Conservation (phyloP, 2,329 filamentous ascomycete species). For the Chaetomiaceae sp. region DNA sequence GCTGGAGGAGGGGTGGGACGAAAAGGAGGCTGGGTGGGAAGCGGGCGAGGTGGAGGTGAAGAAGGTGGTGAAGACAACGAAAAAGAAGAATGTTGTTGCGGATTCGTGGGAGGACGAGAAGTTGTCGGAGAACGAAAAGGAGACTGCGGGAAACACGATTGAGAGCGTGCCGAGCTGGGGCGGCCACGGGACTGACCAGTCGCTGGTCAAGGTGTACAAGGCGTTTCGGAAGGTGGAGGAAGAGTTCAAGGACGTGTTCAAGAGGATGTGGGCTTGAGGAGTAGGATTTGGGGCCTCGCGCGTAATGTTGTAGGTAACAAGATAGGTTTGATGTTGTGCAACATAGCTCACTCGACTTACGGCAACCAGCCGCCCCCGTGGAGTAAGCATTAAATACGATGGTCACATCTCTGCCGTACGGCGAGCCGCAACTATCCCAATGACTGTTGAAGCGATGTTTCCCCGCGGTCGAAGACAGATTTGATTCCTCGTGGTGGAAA, state of each 20-base stretch:
- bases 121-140: neutral
- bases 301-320: no score
- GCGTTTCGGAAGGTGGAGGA: neutral
- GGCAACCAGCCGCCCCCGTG: no score
- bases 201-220: neutral
- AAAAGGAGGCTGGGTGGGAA: neutral
- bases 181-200: neutral
- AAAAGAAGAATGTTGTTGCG: constrained; percentile 1
- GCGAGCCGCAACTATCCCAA: no score
- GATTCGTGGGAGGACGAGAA: constrained; percentile 2
- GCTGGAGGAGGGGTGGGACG: no score
- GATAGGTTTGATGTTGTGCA: no score
- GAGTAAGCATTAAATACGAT: no score
- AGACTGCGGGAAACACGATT: neutral
- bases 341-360: no score
- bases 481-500: no score
- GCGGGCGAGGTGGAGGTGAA: neutral
- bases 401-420: no score
- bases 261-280: constrained; percentile 1
- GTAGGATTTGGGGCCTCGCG: neutral
- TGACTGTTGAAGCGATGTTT: no score
- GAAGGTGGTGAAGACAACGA: neutral
- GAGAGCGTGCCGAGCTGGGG: neutral
- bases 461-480: no score
- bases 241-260: neutral